phyloP scores from a whole-genome alignment of 495 filamentous ascomycete genomes.

The Tuber melanosporum region DNA sequence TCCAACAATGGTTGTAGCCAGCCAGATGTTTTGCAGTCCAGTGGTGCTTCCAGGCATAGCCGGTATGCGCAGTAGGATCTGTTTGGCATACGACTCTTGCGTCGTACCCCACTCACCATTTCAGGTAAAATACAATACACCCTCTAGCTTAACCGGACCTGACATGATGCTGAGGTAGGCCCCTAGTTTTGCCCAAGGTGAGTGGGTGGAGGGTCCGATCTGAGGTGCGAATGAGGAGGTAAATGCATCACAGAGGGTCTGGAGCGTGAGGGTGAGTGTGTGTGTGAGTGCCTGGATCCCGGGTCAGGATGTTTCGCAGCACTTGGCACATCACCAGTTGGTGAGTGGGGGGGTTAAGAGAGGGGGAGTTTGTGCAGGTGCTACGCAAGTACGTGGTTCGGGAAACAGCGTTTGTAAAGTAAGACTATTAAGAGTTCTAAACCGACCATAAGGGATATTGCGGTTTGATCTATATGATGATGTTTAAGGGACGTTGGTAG shows the following conservation, averaged over 20 bases:
- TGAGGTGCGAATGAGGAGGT: too few relatives aligned
- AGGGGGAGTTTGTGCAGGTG: neutral
- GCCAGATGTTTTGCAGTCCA: neutral
- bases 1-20: too few relatives aligned
- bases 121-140: neutral
- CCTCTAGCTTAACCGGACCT: neutral
- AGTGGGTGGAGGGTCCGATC: too few relatives aligned
- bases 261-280: too few relatives aligned
- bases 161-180: neutral
- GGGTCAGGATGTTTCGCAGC: too few relatives aligned
- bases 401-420: neutral
- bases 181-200: too few relatives aligned
- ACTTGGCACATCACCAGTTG: too few relatives aligned
- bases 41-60: neutral
- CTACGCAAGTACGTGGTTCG: neutral
- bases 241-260: too few relatives aligned
- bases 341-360: neutral
- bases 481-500: neutral
- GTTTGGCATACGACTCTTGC: neutral
- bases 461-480: neutral
- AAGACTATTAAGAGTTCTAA: neutral
- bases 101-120: neutral
- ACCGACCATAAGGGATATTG: neutral
- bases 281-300: too few relatives aligned
- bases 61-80: neutral